These are phyloP conservation scores for Plicaturopsis crispa DNA, from an alignment of 768 basidiomycete genomes.

Conservation along the genomic window DNA sequence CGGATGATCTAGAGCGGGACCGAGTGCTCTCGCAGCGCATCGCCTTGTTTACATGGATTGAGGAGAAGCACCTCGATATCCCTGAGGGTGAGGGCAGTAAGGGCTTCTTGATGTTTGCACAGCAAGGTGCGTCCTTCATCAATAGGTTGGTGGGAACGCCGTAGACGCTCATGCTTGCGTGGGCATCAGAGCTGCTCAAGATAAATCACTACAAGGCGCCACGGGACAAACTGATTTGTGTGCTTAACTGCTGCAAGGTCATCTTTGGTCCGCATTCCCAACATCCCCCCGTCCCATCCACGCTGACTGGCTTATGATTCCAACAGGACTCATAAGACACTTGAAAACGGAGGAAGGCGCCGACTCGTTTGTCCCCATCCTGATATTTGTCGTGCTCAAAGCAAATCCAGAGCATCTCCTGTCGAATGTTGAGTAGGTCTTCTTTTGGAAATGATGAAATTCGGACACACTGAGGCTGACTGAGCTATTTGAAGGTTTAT, in stretches of 20 bases:
- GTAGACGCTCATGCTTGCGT: background rate
- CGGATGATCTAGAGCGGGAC: conserved; percentile 96
- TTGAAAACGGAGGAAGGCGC: conserved; percentile 80
- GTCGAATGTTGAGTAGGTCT: conserved; percentile 92
- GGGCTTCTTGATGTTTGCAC: conserved; percentile 84
- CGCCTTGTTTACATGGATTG: conserved; percentile 84
- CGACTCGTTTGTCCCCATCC: conserved; percentile 89
- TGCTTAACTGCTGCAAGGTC: conserved; percentile 97
- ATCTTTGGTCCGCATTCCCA: conserved; percentile 73
- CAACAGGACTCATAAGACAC: conserved; percentile 89
- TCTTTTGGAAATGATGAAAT: background rate
- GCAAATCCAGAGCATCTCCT: conserved; percentile 92
- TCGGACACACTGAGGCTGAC: background rate
- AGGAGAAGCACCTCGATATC: conserved; percentile 84
- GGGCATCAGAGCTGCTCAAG: conserved; percentile 72
- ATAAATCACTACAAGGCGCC: conserved; percentile 99
- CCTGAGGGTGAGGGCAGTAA: conserved; percentile 66
- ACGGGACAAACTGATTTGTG: conserved; percentile 95
- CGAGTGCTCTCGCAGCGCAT: conserved; percentile 86
- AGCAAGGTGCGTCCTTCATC: conserved; percentile 54
- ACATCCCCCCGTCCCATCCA: conserved; percentile 6
- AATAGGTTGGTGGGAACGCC: background rate
- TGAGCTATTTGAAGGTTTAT: conserved; percentile 61
- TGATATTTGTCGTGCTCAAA: conserved; percentile 90
- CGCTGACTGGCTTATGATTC: background rate